phyloP scores from a whole-genome alignment of 2,329 filamentous ascomycete genomes.

The Cladosporium sp. region DNA sequence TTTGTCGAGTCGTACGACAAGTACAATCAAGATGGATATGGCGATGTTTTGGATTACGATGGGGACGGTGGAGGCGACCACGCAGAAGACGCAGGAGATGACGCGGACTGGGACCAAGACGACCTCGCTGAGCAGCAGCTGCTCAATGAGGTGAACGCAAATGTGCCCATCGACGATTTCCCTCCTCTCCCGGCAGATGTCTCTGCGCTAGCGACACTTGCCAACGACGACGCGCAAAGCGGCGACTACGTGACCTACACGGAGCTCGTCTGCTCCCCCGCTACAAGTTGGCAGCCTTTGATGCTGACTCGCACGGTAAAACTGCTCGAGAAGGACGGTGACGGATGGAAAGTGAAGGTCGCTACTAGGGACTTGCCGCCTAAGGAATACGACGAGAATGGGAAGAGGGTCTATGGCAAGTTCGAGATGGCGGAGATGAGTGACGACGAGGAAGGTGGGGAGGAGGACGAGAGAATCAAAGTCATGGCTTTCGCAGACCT shows the following conservation, averaged over 20 bases:
- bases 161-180: slow-evolving; percentile 52
- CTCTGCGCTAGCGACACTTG: slow-evolving; percentile 49
- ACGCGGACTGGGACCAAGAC: slow-evolving; percentile 23
- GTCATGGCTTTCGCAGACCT: slow-evolving; percentile 59
- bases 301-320: slow-evolving; percentile 61
- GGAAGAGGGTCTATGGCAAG: slow-evolving; percentile 68
- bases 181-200: slow-evolving; percentile 36
- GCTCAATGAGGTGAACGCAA: slow-evolving; percentile 19
- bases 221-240: slow-evolving; percentile 44
- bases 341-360: slow-evolving; percentile 50
- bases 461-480: slow-evolving; percentile 54
- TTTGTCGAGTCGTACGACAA: slow-evolving; percentile 36
- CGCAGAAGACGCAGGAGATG: too few species aligned
- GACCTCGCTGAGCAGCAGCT: slow-evolving; percentile 29
- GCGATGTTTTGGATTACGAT: slow-evolving; percentile 39
- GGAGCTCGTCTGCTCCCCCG: slow-evolving; percentile 56
- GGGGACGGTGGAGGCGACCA: slow-evolving; percentile 36
- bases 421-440: slow-evolving; percentile 66
- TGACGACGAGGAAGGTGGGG: slow-evolving; percentile 48
- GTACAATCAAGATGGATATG: slow-evolving; percentile 30
- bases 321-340: slow-evolving; percentile 53
- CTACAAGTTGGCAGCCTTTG: slow-evolving; percentile 63
- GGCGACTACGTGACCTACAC: slow-evolving; percentile 69
- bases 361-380: slow-evolving; percentile 64
- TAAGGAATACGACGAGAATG: slow-evolving; percentile 63